Evolutionary conservation across 2,329 filamentous ascomycete genomes (phyloP).

Genomic region (Chalara sp.): DNA sequence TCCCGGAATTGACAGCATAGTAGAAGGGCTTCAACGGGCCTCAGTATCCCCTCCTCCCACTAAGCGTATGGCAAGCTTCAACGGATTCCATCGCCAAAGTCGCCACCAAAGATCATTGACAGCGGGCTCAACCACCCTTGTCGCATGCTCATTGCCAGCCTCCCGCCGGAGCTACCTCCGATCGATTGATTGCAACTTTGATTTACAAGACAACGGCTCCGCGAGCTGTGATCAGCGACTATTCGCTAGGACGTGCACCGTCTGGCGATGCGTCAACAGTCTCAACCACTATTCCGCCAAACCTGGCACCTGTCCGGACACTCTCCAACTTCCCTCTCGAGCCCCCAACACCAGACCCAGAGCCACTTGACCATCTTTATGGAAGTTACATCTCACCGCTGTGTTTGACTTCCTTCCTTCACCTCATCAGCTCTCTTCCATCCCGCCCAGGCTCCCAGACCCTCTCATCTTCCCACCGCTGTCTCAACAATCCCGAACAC

Average conservation of each 20-base stretch:
- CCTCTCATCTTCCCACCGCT: conserved; percentile 55
- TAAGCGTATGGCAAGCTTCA: conserved; percentile 43
- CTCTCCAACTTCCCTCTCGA: conserved; percentile 55
- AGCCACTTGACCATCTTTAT: conserved; percentile 58
- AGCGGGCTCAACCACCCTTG: conserved; percentile 54
- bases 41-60: conserved; percentile 29
- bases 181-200: conserved; percentile 54
- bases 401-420: conserved; percentile 56
- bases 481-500: conserved; percentile 52
- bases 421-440: conserved; percentile 58
- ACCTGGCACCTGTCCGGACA: conserved; percentile 50
- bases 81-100: conserved; percentile 53
- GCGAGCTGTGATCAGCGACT: conserved; percentile 28
- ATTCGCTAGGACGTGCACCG: conserved; percentile 29
- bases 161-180: conserved; percentile 37
- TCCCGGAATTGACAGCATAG: conserved; percentile 58
- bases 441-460: conserved; percentile 42
- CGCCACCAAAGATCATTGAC: conserved; percentile 54
- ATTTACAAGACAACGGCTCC: conserved; percentile 48
- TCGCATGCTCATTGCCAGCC: conserved; percentile 59
- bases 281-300: conserved; percentile 23
- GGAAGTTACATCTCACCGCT: conserved; percentile 59
- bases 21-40: conserved; percentile 44
- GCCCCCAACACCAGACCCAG: conserved; percentile 43
- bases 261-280: conserved; percentile 19